Conservation (phyloP, 1,284 basidiomycete species). For the Papiliotrema flavescens region DNA sequence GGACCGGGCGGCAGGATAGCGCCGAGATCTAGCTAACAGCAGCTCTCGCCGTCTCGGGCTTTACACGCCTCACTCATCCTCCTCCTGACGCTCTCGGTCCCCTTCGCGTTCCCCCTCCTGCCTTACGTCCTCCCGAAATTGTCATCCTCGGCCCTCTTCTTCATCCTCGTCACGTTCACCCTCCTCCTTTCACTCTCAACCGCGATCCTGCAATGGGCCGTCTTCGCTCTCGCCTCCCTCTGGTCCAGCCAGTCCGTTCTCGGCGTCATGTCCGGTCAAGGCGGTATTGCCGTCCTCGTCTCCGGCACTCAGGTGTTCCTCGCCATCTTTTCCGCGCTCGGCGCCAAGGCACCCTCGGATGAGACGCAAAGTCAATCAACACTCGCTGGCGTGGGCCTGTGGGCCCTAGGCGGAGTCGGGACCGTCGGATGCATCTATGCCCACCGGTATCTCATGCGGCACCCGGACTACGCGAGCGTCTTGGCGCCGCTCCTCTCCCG, state of each 20-base stretch:
- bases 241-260: conserved; percentile 41
- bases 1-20: too few relatives aligned
- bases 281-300: conserved; percentile 47
- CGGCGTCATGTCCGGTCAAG: conserved; percentile 49
- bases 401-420: conserved; percentile 33
- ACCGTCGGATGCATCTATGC: conserved; percentile 27
- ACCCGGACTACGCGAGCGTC: conserved; percentile 27
- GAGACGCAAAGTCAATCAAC: conserved; percentile 12
- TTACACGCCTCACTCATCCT: conserved; percentile 36
- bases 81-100: conserved; percentile 23
- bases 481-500: conserved; percentile 14
- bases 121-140: conserved; percentile 35
- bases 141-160: conserved; percentile 29
- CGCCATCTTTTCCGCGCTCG: conserved; percentile 27
- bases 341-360: neutral
- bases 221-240: conserved; percentile 39
- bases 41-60: conserved; percentile 35
- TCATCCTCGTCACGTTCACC: conserved; percentile 29
- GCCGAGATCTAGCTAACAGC: conserved; percentile 3
- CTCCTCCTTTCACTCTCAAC: conserved; percentile 34
- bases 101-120: conserved; percentile 40
- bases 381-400: conserved; percentile 39
- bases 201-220: conserved; percentile 45
- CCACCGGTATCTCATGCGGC: conserved; percentile 22
- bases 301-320: conserved; percentile 40